Evolutionary conservation across 2,329 filamentous ascomycete genomes (phyloP).

Genomic region (Xylariaceae sp.): DNA sequence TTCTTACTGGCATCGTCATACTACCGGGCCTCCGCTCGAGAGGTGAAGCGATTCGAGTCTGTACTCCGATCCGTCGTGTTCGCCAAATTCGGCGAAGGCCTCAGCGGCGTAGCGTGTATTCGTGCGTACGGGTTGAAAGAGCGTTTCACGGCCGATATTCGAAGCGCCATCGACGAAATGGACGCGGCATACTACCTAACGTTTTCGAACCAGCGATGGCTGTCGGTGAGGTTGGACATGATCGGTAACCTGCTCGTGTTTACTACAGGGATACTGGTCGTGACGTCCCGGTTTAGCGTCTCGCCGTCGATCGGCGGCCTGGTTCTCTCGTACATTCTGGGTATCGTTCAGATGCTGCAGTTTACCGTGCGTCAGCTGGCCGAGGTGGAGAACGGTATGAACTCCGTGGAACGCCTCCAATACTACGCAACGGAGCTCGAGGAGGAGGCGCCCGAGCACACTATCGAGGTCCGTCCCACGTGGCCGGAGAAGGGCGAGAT

Average conservation of each 20-base stretch:
- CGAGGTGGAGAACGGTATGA: constrained; percentile 98
- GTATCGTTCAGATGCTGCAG: constrained; percentile 93
- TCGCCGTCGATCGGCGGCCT: constrained; percentile 83
- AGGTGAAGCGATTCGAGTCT: constrained; percentile 92
- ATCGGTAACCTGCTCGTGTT: constrained; percentile 87
- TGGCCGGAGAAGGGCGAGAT: constrained; percentile 92
- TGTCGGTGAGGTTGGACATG: constrained; percentile 80
- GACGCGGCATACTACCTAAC: constrained; percentile 93
- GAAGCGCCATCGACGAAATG: constrained; percentile 83
- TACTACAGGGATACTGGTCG: constrained; percentile 84
- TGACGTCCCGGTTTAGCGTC: constrained; percentile 86
- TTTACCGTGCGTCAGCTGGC: constrained; percentile 93
- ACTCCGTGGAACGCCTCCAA: constrained; percentile 86
- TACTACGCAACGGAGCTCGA: constrained; percentile 88
- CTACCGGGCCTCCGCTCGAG: constrained; percentile 87
- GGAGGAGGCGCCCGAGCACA: constrained; percentile 84
- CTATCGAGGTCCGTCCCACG: constrained; percentile 67
- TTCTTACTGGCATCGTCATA: constrained; percentile 85
- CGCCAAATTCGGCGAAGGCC: constrained; percentile 86
- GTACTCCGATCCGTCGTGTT: constrained; percentile 87
- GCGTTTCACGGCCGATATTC: constrained; percentile 72
- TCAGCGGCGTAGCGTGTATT: constrained; percentile 82
- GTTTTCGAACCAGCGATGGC: constrained; percentile 93
- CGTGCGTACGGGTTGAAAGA: constrained; percentile 83
- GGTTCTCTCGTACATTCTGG: constrained; percentile 89